phyloP scores from a whole-genome alignment of 2,329 filamentous ascomycete genomes.

The Boeremia exigua region DNA sequence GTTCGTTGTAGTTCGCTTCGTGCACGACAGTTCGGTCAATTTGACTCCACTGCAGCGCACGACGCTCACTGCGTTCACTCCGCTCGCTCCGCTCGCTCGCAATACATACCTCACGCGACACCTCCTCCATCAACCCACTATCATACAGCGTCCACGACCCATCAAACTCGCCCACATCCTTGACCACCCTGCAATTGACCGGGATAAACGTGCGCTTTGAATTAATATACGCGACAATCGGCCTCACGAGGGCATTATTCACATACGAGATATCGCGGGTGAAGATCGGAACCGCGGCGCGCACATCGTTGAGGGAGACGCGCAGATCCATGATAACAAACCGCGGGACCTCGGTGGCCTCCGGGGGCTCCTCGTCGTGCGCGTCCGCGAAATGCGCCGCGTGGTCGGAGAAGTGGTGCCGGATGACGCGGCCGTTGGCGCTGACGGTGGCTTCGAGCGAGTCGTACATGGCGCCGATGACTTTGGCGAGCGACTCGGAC shows the following conservation, averaged over 20 bases:
- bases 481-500: conserved; percentile 88
- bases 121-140: conserved; percentile 90
- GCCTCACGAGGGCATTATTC: conserved; percentile 91
- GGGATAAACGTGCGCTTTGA: conserved; percentile 94
- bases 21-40: too few relatives aligned
- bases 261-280: conserved; percentile 91
- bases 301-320: conserved; percentile 94
- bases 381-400: conserved; percentile 39
- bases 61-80: too few relatives aligned
- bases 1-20: too few relatives aligned
- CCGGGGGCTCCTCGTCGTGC: conserved; percentile 23
- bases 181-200: conserved; percentile 92
- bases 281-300: conserved; percentile 90
- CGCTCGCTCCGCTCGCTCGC: too few relatives aligned
- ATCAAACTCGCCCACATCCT: conserved; percentile 86
- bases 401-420: conserved; percentile 46
- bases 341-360: conserved; percentile 65
- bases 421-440: conserved; percentile 66
- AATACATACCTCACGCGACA: too few relatives aligned
- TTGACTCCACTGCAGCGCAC: too few relatives aligned
- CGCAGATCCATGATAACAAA: conserved; percentile 93
- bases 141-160: conserved; percentile 95
- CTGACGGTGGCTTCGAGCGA: conserved; percentile 91
- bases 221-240: conserved; percentile 98
- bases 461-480: conserved; percentile 97